Evolutionary conservation across 1,284 basidiomycete genomes (phyloP), one percentile per base, ranked within the genome.

Genomic region (Cryptococcus deneoformans): DNA sequence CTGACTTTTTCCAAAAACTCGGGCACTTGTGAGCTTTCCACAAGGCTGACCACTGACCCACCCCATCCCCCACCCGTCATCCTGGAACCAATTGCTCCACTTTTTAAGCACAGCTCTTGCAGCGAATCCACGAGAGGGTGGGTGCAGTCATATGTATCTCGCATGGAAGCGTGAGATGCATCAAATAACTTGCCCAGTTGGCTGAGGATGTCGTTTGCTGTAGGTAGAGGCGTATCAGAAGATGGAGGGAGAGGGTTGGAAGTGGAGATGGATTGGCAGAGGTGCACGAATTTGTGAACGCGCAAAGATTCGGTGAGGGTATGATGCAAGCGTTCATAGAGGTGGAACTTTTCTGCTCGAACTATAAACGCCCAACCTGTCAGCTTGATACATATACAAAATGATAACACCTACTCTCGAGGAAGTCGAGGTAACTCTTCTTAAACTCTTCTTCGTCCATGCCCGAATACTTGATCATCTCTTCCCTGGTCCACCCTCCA

Each of bases 31-130:
- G 80, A 76, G 64, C 88, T 86, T 6, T 84, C 82, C 3, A 94
- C 87, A 16, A 94, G 82, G 14, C 88, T 90, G 24, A 94, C 87
- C 0, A 88, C 88, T 65, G 89, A 92, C 10, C 92, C 92, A 51
- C 92, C 92, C 90, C 90, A 95, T 2, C 91, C 91, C 0, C 91
- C 91, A 46, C 54, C 56, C 29, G 68, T 69, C 60, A 68, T 64
- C 56, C 70, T 48, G 12, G 85, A 87, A 1, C 90, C 91, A 58
- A 86, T 83, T 7, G 90, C 89, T 9, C 90, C 90, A 3, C 85
- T 83, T 16, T 82, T 79, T 53, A 65, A 84, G 82, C 63, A 93
- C 72, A 70, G 65, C 68, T 10, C 82, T 82, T 68, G 67, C 12
- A 94, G 81, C 65, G 83, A 75, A 70, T 94, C 85, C 14, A 93